Evolutionary conservation across 75 land plant genomes (phyloP), one percentile per base, ranked within the genome.

Genomic region (Selaginella tamariscina): DNA sequence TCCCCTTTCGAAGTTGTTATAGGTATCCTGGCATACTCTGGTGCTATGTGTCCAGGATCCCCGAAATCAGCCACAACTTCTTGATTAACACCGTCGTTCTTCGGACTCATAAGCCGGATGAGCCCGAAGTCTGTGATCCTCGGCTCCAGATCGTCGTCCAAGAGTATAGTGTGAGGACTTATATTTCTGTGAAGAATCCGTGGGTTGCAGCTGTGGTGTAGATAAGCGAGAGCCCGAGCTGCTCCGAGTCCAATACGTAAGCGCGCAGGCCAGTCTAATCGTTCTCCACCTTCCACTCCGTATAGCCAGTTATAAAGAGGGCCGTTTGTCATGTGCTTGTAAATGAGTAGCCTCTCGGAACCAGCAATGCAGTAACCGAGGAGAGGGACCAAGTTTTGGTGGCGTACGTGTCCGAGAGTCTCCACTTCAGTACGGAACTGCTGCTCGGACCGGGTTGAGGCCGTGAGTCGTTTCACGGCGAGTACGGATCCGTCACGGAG

Each of bases 71-170:
- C n/a, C n/a, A n/a, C n/a, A n/a, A 23, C 26, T 2, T 23, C 62
- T 8, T 5, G 18, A 59, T 21, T 59, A n/a, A 27, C 9, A 23
- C 8, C 11, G 49, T 15, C 49, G 49, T 15, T 15, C 49, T 5
- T 8, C 8, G 62, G 21, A 5, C 8, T 21, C 24, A 27, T 21
- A 5, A 59, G 8, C 62, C 62, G 21, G 62, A 23, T 8, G 5
- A 59, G 21, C 24, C 62, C 62, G 23, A 59, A 59, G 62, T 59
- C 62, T n/a, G 26, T 59, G 62, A 59, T 59, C 62, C 62, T 59
- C 24, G 62, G n/a, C 9, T 59, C 62, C 9, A 59, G 23, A 23
- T 59, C 62, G 27, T 59, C 62, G 62, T 59, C 62, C 26, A 59
- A n/a, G 26, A 59, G 62, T 2, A 59, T 59, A 5, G 27, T 59